phyloP scores from a whole-genome alignment of 306 rosid species.

The Hippophae rhamnoides region DNA sequence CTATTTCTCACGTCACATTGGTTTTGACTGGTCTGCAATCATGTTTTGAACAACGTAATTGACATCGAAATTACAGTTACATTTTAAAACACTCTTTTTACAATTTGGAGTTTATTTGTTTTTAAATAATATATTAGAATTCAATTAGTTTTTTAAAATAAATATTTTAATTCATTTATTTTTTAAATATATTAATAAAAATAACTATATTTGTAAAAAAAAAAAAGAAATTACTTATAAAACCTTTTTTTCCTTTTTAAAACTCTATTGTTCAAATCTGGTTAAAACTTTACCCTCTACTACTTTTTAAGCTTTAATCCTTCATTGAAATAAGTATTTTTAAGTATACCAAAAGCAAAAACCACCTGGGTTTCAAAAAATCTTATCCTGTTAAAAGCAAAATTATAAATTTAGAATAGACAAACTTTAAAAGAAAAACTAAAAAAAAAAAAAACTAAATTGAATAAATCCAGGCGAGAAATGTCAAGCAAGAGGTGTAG shows the following conservation, averaged over 20 bases:
- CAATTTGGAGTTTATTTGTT: too few relatives aligned
- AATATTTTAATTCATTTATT: too few relatives aligned
- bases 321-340: constrained; percentile 28
- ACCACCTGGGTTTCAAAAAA: constrained; percentile 8
- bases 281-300: constrained; percentile 17
- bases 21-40: constrained; percentile 33
- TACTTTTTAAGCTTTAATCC: constrained; percentile 25
- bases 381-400: constrained; percentile 9
- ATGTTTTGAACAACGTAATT: too few relatives aligned
- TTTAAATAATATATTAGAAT: too few relatives aligned
- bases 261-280: constrained; percentile 47
- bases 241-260: constrained; percentile 15
- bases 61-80: too few relatives aligned
- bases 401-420: neutral
- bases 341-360: constrained; percentile 1
- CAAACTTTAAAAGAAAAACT: constrained; percentile 13
- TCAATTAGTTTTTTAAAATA: too few relatives aligned
- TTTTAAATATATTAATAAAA: too few relatives aligned
- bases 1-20: neutral
- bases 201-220: too few relatives aligned
- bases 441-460: constrained; percentile 5
- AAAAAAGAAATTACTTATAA: neutral
- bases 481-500: constrained; percentile 20
- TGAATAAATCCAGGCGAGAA: constrained; percentile 29
- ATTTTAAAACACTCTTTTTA: too few relatives aligned